These are phyloP conservation scores for Grammothele lineata DNA, from an alignment of 768 basidiomycete genomes.

Conservation along the genomic window DNA sequence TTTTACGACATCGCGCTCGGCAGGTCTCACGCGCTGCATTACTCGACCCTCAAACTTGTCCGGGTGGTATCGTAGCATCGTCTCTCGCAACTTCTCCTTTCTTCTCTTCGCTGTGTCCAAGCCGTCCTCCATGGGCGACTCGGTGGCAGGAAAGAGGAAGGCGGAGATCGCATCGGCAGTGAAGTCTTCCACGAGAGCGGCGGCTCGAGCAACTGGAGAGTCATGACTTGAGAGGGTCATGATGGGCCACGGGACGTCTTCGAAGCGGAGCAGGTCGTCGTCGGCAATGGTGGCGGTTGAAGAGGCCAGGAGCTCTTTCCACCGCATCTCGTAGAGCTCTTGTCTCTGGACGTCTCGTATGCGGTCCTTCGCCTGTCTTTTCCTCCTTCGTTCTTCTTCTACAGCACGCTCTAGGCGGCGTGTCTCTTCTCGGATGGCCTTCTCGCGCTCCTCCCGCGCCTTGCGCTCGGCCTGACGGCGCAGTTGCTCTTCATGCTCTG, in stretches of 20 bases:
- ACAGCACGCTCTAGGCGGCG: constrained; percentile 44
- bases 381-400: constrained; percentile 47
- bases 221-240: constrained; percentile 24
- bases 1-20: constrained; percentile 46
- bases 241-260: constrained; percentile 71
- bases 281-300: constrained; percentile 17
- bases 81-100: constrained; percentile 59
- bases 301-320: constrained; percentile 46
- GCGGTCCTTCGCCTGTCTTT: constrained; percentile 44
- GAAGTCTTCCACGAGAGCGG: constrained; percentile 39
- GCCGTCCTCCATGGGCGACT: neutral
- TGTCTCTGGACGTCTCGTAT: constrained; percentile 42
- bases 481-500: constrained; percentile 59
- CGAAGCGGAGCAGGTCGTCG: constrained; percentile 36
- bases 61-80: constrained; percentile 71
- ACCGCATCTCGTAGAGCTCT: constrained; percentile 51
- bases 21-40: constrained; percentile 44
- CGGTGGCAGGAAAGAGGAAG: constrained; percentile 45
- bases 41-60: constrained; percentile 80
- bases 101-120: constrained; percentile 38
- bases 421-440: constrained; percentile 51
- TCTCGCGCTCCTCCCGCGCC: constrained; percentile 50
- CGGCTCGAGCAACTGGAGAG: neutral
- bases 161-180: constrained; percentile 50
- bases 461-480: constrained; percentile 49